Conservation (phyloP, 1,139 yeast genomes). For the Yamadazyma conglobata region DNA sequence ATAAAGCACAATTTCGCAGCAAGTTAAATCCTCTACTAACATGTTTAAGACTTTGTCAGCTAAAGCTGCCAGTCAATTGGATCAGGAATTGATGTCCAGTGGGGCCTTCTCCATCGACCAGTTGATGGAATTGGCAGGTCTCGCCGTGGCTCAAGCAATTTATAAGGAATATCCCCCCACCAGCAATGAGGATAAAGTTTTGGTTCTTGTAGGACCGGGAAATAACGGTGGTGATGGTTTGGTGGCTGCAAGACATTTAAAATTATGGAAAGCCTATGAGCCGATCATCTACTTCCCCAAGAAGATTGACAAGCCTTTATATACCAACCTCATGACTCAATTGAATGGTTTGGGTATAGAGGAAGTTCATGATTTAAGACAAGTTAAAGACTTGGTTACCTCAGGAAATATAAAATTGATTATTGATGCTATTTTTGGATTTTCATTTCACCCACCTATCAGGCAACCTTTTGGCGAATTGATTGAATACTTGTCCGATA, state of each 20-base stretch:
- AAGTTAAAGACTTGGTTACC: conserved; percentile 27
- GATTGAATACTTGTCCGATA: conserved; percentile 41
- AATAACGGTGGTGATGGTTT: conserved; percentile 97
- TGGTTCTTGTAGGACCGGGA: conserved; percentile 89
- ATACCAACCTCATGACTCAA: conserved; percentile 51
- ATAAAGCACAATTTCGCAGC: no score
- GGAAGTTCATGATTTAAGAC: conserved; percentile 36
- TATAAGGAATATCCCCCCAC: conserved; percentile 54
- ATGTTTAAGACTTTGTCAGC: conserved; percentile 49
- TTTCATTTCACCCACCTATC: conserved; percentile 87
- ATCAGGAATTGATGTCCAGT: conserved; percentile 80
- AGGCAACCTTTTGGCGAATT: conserved; percentile 72
- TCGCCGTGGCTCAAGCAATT: conserved; percentile 88
- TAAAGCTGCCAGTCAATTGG: conserved; percentile 73
- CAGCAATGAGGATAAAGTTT: conserved; percentile 37
- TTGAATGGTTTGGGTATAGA: conserved; percentile 52
- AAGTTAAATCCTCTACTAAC: neutral
- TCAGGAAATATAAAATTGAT: conserved; percentile 30
- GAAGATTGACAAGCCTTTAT: conserved; percentile 45
- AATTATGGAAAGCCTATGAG: conserved; percentile 65
- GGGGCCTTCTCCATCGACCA: conserved; percentile 88
- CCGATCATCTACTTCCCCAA: conserved; percentile 73
- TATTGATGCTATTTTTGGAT: conserved; percentile 87
- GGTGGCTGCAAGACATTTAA: conserved; percentile 90
- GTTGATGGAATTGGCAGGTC: conserved; percentile 94